These are phyloP conservation scores for Bullera alba DNA, from an alignment of 768 basidiomycete species.

Conservation along the genomic window DNA sequence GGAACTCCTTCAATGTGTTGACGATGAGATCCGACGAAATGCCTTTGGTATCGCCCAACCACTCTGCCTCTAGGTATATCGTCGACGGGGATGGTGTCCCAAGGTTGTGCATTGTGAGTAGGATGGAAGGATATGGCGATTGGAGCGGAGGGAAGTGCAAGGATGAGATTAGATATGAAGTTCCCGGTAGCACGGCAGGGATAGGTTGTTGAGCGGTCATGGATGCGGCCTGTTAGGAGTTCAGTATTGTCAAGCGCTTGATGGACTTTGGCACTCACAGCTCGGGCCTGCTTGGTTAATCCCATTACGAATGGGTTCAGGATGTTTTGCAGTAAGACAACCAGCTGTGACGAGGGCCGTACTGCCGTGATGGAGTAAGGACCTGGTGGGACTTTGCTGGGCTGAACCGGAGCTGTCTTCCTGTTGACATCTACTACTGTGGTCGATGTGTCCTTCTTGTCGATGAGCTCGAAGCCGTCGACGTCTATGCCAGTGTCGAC, in stretches of 20 bases:
- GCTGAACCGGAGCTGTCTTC: neutral
- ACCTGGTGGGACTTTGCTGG: neutral
- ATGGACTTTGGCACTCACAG: slow-evolving; percentile 21
- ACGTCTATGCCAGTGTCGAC: slow-evolving; percentile 9
- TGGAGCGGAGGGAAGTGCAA: slow-evolving; percentile 14
- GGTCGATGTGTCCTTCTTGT: neutral
- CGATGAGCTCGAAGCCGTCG: slow-evolving; percentile 24
- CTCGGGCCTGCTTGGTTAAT: slow-evolving; percentile 31
- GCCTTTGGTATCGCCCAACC: neutral
- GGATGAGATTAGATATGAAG: slow-evolving; percentile 15
- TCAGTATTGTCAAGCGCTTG: neutral
- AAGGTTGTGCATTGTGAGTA: slow-evolving; percentile 22
- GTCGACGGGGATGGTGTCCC: slow-evolving; percentile 12
- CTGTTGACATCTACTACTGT: neutral
- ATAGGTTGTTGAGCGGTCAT: slow-evolving; percentile 19
- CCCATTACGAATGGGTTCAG: slow-evolving; percentile 37
- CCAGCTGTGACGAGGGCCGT: slow-evolving; percentile 16
- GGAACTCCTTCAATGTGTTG: slow-evolving; percentile 13
- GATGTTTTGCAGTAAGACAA: slow-evolving; percentile 29
- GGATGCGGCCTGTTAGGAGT: slow-evolving; percentile 17
- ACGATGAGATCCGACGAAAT: neutral
- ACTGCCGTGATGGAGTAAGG: slow-evolving; percentile 22
- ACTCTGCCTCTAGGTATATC: slow-evolving; percentile 30
- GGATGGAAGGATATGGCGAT: slow-evolving; percentile 9
- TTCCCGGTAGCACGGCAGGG: slow-evolving; percentile 31